These are phyloP conservation scores for Tetrahymena thermophila DNA, from an alignment of 73 alveolate genomes.

Conservation along the genomic window DNA sequence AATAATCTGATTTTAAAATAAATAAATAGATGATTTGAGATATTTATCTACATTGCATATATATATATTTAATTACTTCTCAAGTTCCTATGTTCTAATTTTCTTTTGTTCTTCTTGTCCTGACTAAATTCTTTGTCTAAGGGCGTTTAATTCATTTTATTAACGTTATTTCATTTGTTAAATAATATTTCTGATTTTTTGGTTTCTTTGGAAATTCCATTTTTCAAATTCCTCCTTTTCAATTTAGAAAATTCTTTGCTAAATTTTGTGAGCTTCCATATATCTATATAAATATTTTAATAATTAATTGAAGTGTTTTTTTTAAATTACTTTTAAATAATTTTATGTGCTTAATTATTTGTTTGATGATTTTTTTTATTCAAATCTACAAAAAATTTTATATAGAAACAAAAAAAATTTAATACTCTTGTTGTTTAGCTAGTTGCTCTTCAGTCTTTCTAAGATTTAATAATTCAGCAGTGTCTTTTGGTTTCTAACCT, in stretches of 20 bases:
- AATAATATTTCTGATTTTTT: slow-evolving; percentile 16
- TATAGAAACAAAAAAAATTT: background rate
- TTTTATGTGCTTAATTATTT: no score
- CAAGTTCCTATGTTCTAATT: slow-evolving; percentile 11
- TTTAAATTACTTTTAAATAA: background rate
- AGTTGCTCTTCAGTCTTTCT: slow-evolving; percentile 28
- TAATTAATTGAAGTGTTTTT: background rate
- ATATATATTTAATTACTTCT: background rate
- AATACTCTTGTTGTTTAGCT: slow-evolving; percentile 36
- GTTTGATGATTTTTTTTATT: background rate
- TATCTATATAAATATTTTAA: background rate
- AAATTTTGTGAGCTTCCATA: slow-evolving; percentile 34
- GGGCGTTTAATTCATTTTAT: slow-evolving; percentile 4
- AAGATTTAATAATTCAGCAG: slow-evolving; percentile 40
- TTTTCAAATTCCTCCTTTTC: slow-evolving; percentile 27
- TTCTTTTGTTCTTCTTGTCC: slow-evolving; percentile 27
- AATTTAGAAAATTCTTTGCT: slow-evolving; percentile 11
- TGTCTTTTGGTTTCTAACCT: slow-evolving; percentile 27
- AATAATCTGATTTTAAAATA: slow-evolving; percentile 2
- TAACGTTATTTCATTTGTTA: background rate
- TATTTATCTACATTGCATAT: background rate
- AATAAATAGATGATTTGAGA: no score
- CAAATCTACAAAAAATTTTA: background rate
- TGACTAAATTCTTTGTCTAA: slow-evolving; percentile 15
- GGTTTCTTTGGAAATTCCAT: slow-evolving; percentile 18